phyloP scores from a whole-genome alignment of 2,329 filamentous ascomycete species.

The Venturia effusa region DNA sequence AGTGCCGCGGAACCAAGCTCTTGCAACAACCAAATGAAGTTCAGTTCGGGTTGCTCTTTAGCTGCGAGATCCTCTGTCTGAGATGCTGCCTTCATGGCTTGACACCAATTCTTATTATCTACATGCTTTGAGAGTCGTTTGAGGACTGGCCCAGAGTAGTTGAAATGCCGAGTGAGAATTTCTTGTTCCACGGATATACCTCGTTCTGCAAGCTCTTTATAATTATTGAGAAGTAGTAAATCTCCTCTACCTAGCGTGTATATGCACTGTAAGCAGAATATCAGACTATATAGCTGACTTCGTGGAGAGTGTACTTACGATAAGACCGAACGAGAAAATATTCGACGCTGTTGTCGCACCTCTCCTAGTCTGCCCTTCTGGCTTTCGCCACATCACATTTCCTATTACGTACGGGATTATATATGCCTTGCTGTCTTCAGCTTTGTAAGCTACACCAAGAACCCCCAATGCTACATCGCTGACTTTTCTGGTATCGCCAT shows the following conservation, averaged over 20 bases:
- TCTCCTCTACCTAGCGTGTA: too few species aligned
- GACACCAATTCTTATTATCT: constrained; percentile 19
- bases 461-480: constrained; percentile 26
- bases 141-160: constrained; percentile 24
- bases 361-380: constrained; percentile 26
- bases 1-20: too few species aligned
- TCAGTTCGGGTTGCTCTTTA: too few species aligned
- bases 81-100: constrained; percentile 18
- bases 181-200: constrained; percentile 24
- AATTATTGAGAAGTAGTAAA: constrained; percentile 22
- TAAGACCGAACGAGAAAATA: constrained; percentile 28
- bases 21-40: too few species aligned
- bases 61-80: too few species aligned
- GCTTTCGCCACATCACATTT: constrained; percentile 31
- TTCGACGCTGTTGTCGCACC: constrained; percentile 26
- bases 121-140: constrained; percentile 22
- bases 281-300: constrained; percentile 15
- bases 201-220: constrained; percentile 20
- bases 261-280: too few species aligned
- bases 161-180: constrained; percentile 24
- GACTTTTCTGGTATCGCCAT: constrained; percentile 23
- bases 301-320: constrained; percentile 22
- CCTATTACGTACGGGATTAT: constrained; percentile 23
- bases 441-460: constrained; percentile 26
- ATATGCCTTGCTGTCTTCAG: constrained; percentile 18